phyloP scores from a whole-genome alignment of 2,329 filamentous ascomycete genomes.

The Byssoonygena ceratinophila region DNA sequence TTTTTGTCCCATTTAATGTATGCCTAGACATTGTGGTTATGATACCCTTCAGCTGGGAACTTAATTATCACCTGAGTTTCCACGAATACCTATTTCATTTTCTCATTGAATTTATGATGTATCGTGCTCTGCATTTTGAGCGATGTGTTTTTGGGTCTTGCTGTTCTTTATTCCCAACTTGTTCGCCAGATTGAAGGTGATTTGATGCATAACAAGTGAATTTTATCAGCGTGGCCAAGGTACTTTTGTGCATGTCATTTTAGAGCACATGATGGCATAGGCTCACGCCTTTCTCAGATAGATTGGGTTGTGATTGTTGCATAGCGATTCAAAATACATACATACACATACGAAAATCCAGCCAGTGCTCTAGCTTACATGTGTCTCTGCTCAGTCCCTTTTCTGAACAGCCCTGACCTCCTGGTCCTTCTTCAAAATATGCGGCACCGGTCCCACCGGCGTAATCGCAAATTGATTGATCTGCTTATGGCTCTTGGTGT shows the following conservation, averaged over 20 bases:
- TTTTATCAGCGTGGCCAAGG: not conserved
- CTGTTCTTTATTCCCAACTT: not conserved
- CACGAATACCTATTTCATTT: not conserved
- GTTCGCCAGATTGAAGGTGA: not conserved
- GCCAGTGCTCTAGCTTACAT: no score
- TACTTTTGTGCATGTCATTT: not conserved
- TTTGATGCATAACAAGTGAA: not conserved
- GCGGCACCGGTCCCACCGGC: conserved; percentile 70
- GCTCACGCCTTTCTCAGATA: not conserved
- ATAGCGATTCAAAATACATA: not conserved
- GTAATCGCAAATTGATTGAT: conserved; percentile 63
- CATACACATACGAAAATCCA: no score
- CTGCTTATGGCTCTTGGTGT: conserved; percentile 55
- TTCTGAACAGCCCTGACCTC: conserved; percentile 48
- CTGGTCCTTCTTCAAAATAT: conserved; percentile 66
- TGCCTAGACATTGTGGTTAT: not conserved
- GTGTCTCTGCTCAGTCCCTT: not conserved
- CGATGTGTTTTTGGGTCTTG: not conserved
- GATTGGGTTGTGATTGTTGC: not conserved
- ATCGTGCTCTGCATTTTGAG: conserved; percentile 5
- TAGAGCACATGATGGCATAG: not conserved
- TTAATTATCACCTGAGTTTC: not conserved
- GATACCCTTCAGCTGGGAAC: conserved; percentile 5
- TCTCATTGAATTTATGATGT: not conserved
- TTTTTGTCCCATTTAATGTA: not conserved